Evolutionary conservation across 352 stramenopile species (phyloP).

Genomic region (Lagenidium sp.): DNA sequence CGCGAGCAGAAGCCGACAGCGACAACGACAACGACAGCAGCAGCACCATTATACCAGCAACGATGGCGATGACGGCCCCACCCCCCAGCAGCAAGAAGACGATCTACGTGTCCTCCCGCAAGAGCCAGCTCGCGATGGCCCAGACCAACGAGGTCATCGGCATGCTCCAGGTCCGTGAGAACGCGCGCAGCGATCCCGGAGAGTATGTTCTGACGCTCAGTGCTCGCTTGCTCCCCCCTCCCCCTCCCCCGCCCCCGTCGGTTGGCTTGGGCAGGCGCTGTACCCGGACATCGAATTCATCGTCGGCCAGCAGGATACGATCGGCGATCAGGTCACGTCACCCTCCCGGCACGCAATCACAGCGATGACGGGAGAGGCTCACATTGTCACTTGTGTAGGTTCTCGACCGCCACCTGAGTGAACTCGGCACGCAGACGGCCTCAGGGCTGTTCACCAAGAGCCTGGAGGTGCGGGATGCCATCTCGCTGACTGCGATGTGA

Average conservation of each 20-base stretch:
- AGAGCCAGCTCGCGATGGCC: conserved; percentile 83
- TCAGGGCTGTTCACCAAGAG: conserved; percentile 87
- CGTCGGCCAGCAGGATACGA: conserved; percentile 68
- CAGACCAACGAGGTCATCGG: conserved; percentile 82
- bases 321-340: conserved; percentile 80
- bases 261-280: conserved; percentile 17
- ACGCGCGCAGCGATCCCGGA: not conserved
- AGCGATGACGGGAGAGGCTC: too few species aligned
- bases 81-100: conserved; percentile 29
- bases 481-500: too few species aligned
- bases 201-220: not conserved
- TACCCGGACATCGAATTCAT: conserved; percentile 68
- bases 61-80: too few species aligned
- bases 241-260: too few species aligned
- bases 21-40: too few species aligned
- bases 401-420: conserved; percentile 64
- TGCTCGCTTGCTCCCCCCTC: too few species aligned
- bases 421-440: conserved; percentile 54
- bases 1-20: too few species aligned
- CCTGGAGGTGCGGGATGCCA: conserved; percentile 57
- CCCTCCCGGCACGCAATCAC: too few species aligned
- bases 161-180: conserved; percentile 43
- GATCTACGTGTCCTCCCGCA: conserved; percentile 80
- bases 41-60: too few species aligned
- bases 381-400: too few species aligned